Evolutionary conservation across 2,329 filamentous ascomycete species (phyloP).

Genomic region (Simplicillium aogashimaense): DNA sequence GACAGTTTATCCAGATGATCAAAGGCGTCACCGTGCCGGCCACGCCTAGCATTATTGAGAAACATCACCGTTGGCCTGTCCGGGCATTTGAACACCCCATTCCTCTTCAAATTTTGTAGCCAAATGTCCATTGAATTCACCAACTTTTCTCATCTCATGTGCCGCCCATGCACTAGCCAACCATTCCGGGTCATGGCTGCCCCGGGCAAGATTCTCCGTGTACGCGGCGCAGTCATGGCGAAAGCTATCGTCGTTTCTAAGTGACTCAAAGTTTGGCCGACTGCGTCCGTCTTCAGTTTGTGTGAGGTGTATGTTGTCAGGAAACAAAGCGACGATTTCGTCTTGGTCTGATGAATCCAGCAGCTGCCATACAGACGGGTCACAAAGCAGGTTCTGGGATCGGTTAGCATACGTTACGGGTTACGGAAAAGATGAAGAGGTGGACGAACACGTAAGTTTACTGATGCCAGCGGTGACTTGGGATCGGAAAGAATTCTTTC

Average conservation of each 20-base stretch:
- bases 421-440: too few relatives aligned
- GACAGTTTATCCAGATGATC: too few relatives aligned
- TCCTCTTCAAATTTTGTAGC: conserved; percentile 32
- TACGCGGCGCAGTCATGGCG: conserved; percentile 35
- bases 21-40: too few relatives aligned
- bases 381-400: conserved; percentile 23
- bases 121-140: conserved; percentile 39
- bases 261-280: conserved; percentile 28
- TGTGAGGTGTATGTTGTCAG: conserved; percentile 25
- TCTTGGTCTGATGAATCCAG: conserved; percentile 21
- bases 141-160: conserved; percentile 34
- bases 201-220: conserved; percentile 32
- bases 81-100: conserved; percentile 34
- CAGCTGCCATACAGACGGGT: conserved; percentile 26
- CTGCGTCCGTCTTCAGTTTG: conserved; percentile 22
- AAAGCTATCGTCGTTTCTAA: conserved; percentile 37
- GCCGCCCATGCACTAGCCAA: conserved; percentile 40
- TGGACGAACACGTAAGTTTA: conserved; percentile 24
- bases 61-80: conserved; percentile 8
- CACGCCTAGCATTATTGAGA: too few relatives aligned
- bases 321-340: conserved; percentile 27
- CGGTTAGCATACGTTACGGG: too few relatives aligned
- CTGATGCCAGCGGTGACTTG: conserved; percentile 26
- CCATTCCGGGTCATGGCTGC: conserved; percentile 43
- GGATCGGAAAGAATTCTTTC: conserved; percentile 23